Evolutionary conservation across 2,329 filamentous ascomycete genomes (phyloP), one percentile per base, ranked within the genome.

Genomic region (Colletotrichum lindemuthianum): DNA sequence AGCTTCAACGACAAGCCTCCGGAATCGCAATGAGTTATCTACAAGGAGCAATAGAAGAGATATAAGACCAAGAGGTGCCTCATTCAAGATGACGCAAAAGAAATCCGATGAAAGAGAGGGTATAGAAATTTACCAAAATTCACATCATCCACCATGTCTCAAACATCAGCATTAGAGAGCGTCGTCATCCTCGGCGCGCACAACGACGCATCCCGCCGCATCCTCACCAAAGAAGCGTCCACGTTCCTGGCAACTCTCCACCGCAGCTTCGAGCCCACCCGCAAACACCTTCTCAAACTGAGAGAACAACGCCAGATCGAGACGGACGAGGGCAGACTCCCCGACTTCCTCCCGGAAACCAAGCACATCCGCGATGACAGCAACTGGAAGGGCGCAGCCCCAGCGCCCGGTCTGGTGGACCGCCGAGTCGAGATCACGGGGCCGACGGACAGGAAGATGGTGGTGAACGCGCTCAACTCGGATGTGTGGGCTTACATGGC

Each of bases 401-500:
- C 93, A 12, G 93, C 92, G 7, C 92, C 93, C 0, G 93, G 93
- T 60, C 85, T 97, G 50, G 87, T 94, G 40, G 93, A 97, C 81
- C 88, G 93, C 69, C 87, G 93, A 68, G 90, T 96, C 16, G 93
- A 97, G 82, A 97, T 97, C 73, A 97, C 93, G 4, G 93, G 93
- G 6, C 93, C 93, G 0, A 96, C 92, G 4, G 93, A 97, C 79
- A 85, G 93, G 69, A 97, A 97, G 84, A 97, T 97, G 93, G 92
- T 97, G 54, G 91, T 97, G 67, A 97, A 97, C 76, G 93, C 93
- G 8, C 75, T 97, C 76, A 97, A 97, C 79, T 89, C 92, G 44
- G 87, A 97, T 73, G 93, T 96, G 11, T 96, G 91, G 91, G 96
- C 92, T 57, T 97, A 97, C 74, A 97, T 97, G 93, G 93, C 93